Evolutionary conservation across 257 asterid genomes (phyloP).

Genomic region (Solanum tacnaense): DNA sequence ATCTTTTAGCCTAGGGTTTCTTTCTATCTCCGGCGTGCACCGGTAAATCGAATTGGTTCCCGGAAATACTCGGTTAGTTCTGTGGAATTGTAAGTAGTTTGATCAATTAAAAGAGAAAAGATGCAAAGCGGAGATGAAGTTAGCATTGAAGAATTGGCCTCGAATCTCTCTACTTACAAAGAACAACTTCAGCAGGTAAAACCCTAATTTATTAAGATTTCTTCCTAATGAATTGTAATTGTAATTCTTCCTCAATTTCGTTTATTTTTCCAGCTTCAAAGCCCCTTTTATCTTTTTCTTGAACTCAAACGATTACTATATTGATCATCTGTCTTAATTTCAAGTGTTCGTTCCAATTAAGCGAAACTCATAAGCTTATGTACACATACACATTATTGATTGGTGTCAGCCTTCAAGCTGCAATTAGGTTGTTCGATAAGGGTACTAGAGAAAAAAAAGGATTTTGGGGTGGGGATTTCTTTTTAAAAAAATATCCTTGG

Average conservation of each 20-base stretch:
- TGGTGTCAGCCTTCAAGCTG: background rate
- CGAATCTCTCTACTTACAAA: constrained; percentile 76
- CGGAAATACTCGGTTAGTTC: background rate
- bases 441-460: background rate
- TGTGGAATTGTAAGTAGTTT: background rate
- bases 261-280: background rate
- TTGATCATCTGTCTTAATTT: background rate
- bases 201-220: background rate
- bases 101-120: background rate
- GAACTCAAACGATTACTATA: background rate
- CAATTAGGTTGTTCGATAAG: background rate
- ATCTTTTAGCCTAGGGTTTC: background rate
- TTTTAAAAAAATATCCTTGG: background rate
- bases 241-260: background rate
- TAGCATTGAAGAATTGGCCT: constrained; percentile 74
- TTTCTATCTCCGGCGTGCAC: background rate
- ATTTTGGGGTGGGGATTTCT: background rate
- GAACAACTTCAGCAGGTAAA: constrained; percentile 88
- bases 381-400: background rate
- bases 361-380: background rate
- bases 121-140: constrained; percentile 60
- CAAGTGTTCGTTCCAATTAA: background rate
- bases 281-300: background rate
- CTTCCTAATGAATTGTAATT: background rate
- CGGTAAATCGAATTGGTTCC: background rate